Conservation (phyloP, 108 stramenopile genomes). For the Pelagomonas calceolata region DNA sequence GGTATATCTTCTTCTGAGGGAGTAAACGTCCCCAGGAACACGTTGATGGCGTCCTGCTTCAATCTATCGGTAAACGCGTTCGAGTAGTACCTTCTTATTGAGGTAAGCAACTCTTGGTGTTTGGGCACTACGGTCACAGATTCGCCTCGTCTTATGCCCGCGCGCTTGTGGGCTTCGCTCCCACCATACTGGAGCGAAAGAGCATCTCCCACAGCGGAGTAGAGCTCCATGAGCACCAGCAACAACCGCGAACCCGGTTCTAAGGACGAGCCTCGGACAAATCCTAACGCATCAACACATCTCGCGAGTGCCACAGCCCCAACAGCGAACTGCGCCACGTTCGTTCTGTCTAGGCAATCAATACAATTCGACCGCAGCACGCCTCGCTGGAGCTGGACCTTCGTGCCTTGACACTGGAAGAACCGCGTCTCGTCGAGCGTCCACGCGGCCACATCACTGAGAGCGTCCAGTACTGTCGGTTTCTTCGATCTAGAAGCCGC, state of each 20-base stretch:
- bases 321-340: constrained; percentile 90
- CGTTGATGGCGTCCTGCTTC: constrained; percentile 95
- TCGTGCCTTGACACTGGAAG: constrained; percentile 55
- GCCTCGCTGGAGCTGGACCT: constrained; percentile 51
- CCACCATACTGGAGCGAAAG: constrained; percentile 96
- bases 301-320: constrained; percentile 84
- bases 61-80: constrained; percentile 93
- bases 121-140: constrained; percentile 42
- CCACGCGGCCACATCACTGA: constrained; percentile 85
- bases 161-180: constrained; percentile 95
- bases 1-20: constrained; percentile 59
- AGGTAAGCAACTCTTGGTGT: constrained; percentile 72
- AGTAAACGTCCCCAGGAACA: constrained; percentile 83
- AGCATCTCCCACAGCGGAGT: constrained; percentile 88
- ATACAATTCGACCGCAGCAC: constrained; percentile 96
- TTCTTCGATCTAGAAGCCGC: constrained; percentile 74
- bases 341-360: constrained; percentile 93
- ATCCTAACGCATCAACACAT: no score
- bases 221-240: constrained; percentile 87
- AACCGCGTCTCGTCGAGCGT: constrained; percentile 84
- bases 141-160: constrained; percentile 10
- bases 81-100: constrained; percentile 86
- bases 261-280: constrained; percentile 49
- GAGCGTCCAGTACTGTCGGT: constrained; percentile 67
- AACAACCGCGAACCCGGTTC: constrained; percentile 76